phyloP scores from a whole-genome alignment of 2,329 filamentous ascomycete species.

The Chaetothyriales sp. region DNA sequence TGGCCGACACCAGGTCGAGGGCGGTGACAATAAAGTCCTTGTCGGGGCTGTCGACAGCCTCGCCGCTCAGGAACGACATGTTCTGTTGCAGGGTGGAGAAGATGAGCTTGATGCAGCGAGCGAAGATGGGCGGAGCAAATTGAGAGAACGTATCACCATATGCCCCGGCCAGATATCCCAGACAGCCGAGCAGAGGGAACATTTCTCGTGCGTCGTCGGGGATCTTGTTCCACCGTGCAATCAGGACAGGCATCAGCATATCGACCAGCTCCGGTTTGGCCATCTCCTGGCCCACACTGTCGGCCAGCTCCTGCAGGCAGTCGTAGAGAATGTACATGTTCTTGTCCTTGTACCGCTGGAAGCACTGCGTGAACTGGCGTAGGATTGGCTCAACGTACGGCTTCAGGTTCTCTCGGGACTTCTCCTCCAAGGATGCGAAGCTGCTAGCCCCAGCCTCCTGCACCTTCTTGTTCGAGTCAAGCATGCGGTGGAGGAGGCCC shows the following conservation, averaged over 20 bases:
- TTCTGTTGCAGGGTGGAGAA: slow-evolving; percentile 78
- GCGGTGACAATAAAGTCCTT: slow-evolving; percentile 96
- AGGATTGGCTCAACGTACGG: slow-evolving; percentile 85
- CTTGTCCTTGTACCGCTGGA: slow-evolving; percentile 88
- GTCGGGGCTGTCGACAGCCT: slow-evolving; percentile 61
- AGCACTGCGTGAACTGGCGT: slow-evolving; percentile 81
- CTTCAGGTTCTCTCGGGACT: slow-evolving; percentile 63
- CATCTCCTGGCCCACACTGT: slow-evolving; percentile 70
- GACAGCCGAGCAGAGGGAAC: slow-evolving; percentile 87
- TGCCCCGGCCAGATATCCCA: slow-evolving; percentile 84
- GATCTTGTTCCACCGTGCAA: slow-evolving; percentile 74
- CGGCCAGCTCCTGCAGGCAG: slow-evolving; percentile 90
- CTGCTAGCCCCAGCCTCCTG: slow-evolving; percentile 92
- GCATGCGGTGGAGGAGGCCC: slow-evolving; percentile 82
- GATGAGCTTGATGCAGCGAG: slow-evolving; percentile 77
- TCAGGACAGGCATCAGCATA: slow-evolving; percentile 82
- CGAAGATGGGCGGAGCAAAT: slow-evolving; percentile 75
- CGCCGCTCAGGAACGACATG: slow-evolving; percentile 52
- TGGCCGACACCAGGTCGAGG: slow-evolving; percentile 78
- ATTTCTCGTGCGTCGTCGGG: slow-evolving; percentile 81
- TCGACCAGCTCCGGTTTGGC: slow-evolving; percentile 68
- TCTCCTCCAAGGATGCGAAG: slow-evolving; percentile 91
- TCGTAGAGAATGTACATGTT: slow-evolving; percentile 99
- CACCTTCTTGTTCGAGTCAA: slow-evolving; percentile 94
- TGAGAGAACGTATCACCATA: slow-evolving; percentile 68